These are phyloP conservation scores for Elaeis guineensis DNA, from an alignment of 176 grass and related monocot genomes.

Conservation along the genomic window DNA sequence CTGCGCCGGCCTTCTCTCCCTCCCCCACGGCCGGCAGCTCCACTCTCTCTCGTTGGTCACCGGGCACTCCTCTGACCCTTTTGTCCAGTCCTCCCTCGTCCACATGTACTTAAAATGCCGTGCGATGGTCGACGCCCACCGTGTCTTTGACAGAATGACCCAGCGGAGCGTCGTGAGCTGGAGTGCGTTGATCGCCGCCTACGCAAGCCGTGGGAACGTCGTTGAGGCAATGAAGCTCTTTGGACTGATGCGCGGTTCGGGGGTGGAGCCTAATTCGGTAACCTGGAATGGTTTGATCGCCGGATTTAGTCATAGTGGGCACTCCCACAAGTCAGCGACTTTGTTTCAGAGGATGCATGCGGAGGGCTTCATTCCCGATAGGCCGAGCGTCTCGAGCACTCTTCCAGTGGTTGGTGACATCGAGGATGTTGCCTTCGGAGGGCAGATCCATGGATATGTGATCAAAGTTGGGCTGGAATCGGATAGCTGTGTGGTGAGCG, in stretches of 20 bases:
- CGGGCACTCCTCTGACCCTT: too few relatives aligned
- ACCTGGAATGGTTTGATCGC: conserved; percentile 62
- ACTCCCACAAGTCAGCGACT: conserved; percentile 16
- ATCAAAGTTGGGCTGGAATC: conserved; percentile 32
- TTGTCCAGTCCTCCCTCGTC: conserved; percentile 50
- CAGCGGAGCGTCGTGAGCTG: conserved; percentile 31
- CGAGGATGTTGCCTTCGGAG: conserved; percentile 11
- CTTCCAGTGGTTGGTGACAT: conserved; percentile 40
- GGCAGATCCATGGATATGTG: conserved; percentile 42
- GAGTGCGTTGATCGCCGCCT: conserved; percentile 40
- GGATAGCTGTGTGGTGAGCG: conserved; percentile 30
- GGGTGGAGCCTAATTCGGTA: conserved; percentile 39
- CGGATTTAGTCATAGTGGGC: conserved; percentile 47
- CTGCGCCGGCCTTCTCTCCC: too few relatives aligned
- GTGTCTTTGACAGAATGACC: conserved; percentile 43
- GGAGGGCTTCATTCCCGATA: conserved; percentile 35
- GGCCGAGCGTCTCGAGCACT: conserved; percentile 29
- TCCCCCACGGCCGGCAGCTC: too few relatives aligned
- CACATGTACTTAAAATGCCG: conserved; percentile 44
- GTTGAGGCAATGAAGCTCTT: conserved; percentile 23
- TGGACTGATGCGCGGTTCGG: conserved; percentile 26
- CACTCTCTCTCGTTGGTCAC: too few relatives aligned
- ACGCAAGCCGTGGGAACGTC: conserved; percentile 26
- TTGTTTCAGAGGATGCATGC: conserved; percentile 38
- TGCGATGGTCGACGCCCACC: conserved; percentile 18